These are phyloP conservation scores for Candolleomyces eurysporus DNA, from an alignment of 768 basidiomycete genomes.

Conservation along the genomic window DNA sequence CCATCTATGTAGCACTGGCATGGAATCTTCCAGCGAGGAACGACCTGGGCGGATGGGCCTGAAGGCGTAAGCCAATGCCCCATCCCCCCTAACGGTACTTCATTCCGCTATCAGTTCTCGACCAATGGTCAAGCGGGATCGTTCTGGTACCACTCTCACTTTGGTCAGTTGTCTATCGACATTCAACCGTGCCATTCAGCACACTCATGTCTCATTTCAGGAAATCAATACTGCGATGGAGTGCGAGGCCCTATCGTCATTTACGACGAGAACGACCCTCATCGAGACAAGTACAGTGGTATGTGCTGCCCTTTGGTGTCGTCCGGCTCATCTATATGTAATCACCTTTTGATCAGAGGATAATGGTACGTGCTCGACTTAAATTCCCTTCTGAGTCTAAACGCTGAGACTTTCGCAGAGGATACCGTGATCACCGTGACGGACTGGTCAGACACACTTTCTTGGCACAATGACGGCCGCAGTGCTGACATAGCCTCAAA, in stretches of 20 bases:
- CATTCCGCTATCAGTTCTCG: conserved; percentile 39
- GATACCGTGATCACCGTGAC: conserved; percentile 45
- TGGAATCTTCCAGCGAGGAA: conserved; percentile 35
- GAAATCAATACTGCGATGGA: conserved; percentile 57
- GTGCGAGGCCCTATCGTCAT: conserved; percentile 48
- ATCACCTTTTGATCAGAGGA: conserved; percentile 3
- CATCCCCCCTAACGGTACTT: conserved; percentile 30
- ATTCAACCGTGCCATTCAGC: no score
- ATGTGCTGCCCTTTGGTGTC: no score
- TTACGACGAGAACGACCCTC: conserved; percentile 40
- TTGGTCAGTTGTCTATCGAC: conserved; percentile 14
- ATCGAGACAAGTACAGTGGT: conserved; percentile 20
- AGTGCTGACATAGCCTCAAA: conserved; percentile 5
- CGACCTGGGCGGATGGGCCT: conserved; percentile 41
- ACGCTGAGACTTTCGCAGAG: conserved; percentile 23
- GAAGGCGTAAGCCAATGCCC: conserved; percentile 42
- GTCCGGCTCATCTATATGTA: no score
- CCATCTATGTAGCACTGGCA: conserved; percentile 40
- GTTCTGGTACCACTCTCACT: conserved; percentile 41
- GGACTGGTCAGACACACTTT: conserved; percentile 35
- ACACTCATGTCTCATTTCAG: no score
- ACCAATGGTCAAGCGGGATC: conserved; percentile 37
- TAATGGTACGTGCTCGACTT: not conserved
- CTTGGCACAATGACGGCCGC: not conserved
- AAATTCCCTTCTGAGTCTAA: not conserved